Conservation (phyloP, 148 eudicot genomes). For the Fallopia convolvulus region DNA sequence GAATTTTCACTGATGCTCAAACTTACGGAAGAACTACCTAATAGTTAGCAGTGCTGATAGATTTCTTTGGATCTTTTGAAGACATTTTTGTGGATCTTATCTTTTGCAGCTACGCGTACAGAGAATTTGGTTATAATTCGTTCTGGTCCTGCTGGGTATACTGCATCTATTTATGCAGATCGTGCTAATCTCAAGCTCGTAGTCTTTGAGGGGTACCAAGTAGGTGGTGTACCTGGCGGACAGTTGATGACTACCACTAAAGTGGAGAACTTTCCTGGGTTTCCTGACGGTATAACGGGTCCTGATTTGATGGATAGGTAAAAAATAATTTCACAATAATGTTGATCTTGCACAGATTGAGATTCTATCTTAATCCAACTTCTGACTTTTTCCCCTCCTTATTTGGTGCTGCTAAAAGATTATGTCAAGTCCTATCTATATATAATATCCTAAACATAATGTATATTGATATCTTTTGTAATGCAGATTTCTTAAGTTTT, state of each 20-base stretch:
- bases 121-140: constrained; percentile 95
- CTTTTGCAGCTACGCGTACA: constrained; percentile 42
- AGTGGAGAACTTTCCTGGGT: constrained; percentile 97
- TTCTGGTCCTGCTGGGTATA: constrained; percentile 98
- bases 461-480: too few relatives aligned
- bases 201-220: constrained; percentile 94
- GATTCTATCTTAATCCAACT: background rate
- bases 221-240: constrained; percentile 98
- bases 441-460: too few relatives aligned
- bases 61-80: background rate
- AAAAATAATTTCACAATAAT: background rate
- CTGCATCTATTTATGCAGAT: constrained; percentile 97
- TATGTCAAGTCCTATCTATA: too few relatives aligned
- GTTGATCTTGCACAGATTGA: background rate
- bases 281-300: constrained; percentile 97
- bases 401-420: too few relatives aligned
- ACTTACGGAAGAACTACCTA: background rate
- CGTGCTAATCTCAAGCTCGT: constrained; percentile 96
- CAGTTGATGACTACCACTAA: constrained; percentile 98
- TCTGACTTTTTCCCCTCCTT: constrained; percentile 8
- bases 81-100: background rate
- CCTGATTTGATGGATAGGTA: constrained; percentile 98
- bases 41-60: background rate
- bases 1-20: background rate
- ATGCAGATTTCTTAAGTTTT: too few relatives aligned